Conservation (phyloP, 805 yeast genomes). For the Kluyveromyces siamensis region DNA sequence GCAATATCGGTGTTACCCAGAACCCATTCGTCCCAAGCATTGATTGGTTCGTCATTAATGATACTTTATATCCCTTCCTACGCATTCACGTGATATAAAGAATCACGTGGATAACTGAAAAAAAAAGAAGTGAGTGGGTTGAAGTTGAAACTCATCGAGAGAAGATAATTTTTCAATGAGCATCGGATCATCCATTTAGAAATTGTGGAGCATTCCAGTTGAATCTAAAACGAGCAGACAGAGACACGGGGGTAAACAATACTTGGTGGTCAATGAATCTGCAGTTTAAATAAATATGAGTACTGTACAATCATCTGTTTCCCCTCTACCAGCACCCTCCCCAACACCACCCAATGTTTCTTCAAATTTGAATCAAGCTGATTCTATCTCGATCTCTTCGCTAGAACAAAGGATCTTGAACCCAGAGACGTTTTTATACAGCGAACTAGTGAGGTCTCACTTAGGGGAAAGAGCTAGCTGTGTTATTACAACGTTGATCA, state of each 20-base stretch:
- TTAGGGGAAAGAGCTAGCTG: conserved; percentile 69
- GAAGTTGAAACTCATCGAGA: neutral
- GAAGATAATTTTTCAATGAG: neutral
- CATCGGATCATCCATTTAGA: neutral
- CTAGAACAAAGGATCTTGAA: conserved; percentile 44
- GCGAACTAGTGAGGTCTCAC: conserved; percentile 42
- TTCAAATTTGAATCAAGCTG: neutral
- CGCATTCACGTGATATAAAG: neutral
- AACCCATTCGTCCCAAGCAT: neutral
- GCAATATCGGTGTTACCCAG: neutral
- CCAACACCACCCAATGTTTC: neutral
- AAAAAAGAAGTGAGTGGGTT: neutral
- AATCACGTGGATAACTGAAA: neutral
- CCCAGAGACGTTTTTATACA: conserved; percentile 51
- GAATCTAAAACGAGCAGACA: neutral
- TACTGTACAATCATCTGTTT: neutral
- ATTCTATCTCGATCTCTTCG: conserved; percentile 13
- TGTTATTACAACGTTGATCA: conserved; percentile 50
- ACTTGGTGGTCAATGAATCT: neutral
- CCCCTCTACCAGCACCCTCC: neutral
- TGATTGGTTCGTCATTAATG: conserved; percentile 2
- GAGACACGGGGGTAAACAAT: neutral
- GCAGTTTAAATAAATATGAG: neutral
- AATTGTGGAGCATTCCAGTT: no score
- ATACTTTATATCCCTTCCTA: neutral